Evolutionary conservation across 2,329 filamentous ascomycete species (phyloP).

Genomic region (Dactylellina parvicollis): DNA sequence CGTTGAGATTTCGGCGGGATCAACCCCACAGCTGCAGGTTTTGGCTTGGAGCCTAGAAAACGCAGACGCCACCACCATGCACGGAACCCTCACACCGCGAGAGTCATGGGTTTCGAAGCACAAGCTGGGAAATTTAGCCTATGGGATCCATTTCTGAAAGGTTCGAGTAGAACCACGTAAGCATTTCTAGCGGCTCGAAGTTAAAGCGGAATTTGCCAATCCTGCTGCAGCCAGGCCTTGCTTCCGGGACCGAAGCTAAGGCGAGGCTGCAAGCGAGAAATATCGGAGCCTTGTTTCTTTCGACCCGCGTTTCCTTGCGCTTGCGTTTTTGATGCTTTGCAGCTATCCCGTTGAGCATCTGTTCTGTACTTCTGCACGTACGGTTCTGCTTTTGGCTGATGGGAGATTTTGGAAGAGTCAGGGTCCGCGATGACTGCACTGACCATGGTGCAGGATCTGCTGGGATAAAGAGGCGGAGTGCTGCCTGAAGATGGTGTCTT

Average conservation of each 20-base stretch:
- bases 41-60: conserved; percentile 32
- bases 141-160: background rate
- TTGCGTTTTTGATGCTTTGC: conserved; percentile 9
- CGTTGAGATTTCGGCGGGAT: conserved; percentile 31
- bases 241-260: background rate
- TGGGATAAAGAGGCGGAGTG: conserved; percentile 4
- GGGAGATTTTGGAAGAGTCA: too few relatives aligned
- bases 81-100: background rate
- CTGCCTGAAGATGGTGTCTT: conserved; percentile 22
- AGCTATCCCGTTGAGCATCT: background rate
- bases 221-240: background rate
- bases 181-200: background rate
- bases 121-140: background rate
- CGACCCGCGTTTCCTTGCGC: conserved; percentile 24
- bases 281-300: conserved; percentile 11
- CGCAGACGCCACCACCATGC: conserved; percentile 12
- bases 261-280: conserved; percentile 10
- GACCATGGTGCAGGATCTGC: background rate
- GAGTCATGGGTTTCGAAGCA: conserved; percentile 1
- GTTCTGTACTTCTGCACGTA: too few relatives aligned
- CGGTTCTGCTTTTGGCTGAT: too few relatives aligned
- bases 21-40: conserved; percentile 23
- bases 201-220: conserved; percentile 7
- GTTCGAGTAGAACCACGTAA: background rate
- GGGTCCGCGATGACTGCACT: too few relatives aligned